Base-by-base conservation (phyloP, 352 stramenopile species). In the Phytopythium oedochilum region DNA sequence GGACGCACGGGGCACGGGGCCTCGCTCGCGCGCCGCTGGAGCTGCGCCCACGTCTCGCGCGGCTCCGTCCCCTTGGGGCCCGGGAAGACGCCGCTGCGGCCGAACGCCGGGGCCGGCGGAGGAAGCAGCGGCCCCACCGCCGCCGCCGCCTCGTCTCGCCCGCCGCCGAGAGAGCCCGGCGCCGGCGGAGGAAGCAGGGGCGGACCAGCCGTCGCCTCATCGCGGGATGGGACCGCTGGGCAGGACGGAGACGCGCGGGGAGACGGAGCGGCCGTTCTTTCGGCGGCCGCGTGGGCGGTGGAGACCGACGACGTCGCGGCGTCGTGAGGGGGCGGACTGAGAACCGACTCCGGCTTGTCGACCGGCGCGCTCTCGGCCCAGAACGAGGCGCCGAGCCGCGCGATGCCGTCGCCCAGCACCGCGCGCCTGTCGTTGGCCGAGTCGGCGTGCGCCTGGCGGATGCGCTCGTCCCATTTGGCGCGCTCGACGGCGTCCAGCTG, bases 21-120 rank as follows among this genome's bases (percentile, higher is more conserved):
- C 9, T 56, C 48, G 40, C 64, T 64, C 28, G 75, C 81, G 26
- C 72, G 78, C 46, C 81, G 76, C 68, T 88, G 71, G 22, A 91
- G 57, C 49, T 85, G 60, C 3, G 61, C 69, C 73, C 80, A 93
- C 23, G 73, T 88, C 56, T 87, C 73, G 9, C 78, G 75, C 14
- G 64, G 61, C 36, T 86, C 75, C 7, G 47, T 11, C 15, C 61
- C 53, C 35, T 14, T 45, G 12, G 34, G 26, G 1, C 44, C 44
- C 1, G 44, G 48, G 23, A 55, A 45, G 10, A 22, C 31, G 11
- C 34, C 12, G 31, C 32, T 7, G 22, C 23, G 10, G 20, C 39
- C 20, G 39, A 10, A 20, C 20, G 14, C 18, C 10, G 39, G 20
- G 9, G n/a, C 39, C 20, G 39, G 1, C 6, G 38, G n/a, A n/a